Evolutionary conservation across 768 basidiomycete genomes (phyloP), one percentile per base, ranked within the genome.

Genomic region (Cystofilobasidium macerans): DNA sequence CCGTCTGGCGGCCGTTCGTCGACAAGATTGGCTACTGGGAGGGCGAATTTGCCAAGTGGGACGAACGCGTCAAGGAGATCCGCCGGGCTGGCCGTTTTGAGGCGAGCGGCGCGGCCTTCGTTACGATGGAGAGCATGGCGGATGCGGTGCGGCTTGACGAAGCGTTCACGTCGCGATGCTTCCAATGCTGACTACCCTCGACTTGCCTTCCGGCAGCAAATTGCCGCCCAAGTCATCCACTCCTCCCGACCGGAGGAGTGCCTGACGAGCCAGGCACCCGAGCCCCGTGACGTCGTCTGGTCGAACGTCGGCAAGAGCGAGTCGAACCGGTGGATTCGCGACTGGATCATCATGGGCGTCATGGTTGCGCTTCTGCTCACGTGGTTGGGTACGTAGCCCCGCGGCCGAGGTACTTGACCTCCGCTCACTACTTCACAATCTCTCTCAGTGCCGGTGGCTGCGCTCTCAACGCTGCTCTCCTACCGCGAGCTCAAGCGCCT

Each of bases 11-110:
- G 11, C 28, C 80, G 30, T 86, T 84, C 71, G 86, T 94, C 0
- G 95, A 99, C 71, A 89, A 92, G 11, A 77, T 99, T 45, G 90
- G 95, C 70, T 86, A 86, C 74, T 83, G 93, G 64, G 89, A 94
- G 70, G 80, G 80, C 24, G 80, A 81, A 70, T 99, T 92, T 78
- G 80, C 81, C 67, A 83, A 85, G 61, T 85, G 86, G 1, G 91
- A 98, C 73, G 89, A 92, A 57, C 79, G 82, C 20, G 90, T 98
- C 5, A 85, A 84, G 76, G 84, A 82, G 72, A 80, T 85, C 72
- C 79, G 94, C 53, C 79, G 81, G 70, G 53, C 53, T 18, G 88
- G 87, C 22, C 86, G 82, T 71, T 93, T 89, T 74, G 85, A 82
- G 70, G 81, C 91, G 1, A 89, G 89, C 0, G 84, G 86, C 53